Evolutionary conservation across 2,329 filamentous ascomycete genomes (phyloP).

Genomic region (Diaporthe citri): DNA sequence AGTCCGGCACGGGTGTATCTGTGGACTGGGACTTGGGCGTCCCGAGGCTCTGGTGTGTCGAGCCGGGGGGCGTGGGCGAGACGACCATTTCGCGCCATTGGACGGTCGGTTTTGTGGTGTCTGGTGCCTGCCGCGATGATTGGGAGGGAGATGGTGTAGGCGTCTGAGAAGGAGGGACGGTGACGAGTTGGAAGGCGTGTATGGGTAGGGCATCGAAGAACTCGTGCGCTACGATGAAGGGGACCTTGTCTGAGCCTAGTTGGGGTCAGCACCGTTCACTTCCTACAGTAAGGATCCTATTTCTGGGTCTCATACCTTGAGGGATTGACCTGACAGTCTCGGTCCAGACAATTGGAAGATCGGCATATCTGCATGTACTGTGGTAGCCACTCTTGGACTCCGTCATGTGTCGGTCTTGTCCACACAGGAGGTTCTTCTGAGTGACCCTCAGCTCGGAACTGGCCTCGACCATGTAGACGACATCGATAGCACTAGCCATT

Average conservation of each 20-base stretch:
- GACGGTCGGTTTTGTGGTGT: slow-evolving; percentile 51
- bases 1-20: slow-evolving; percentile 77
- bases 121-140: slow-evolving; percentile 53
- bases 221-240: slow-evolving; percentile 96
- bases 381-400: slow-evolving; percentile 81
- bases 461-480: slow-evolving; percentile 96
- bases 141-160: slow-evolving; percentile 54
- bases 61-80: slow-evolving; percentile 70
- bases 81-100: slow-evolving; percentile 90
- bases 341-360: slow-evolving; percentile 86
- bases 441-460: slow-evolving; percentile 81
- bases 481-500: slow-evolving; percentile 81
- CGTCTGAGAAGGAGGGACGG: slow-evolving; percentile 47
- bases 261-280: slow-evolving; percentile 12
- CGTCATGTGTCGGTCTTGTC: slow-evolving; percentile 73
- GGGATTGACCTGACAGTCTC: slow-evolving; percentile 90
- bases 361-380: slow-evolving; percentile 80
- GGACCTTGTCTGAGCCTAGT: slow-evolving; percentile 75
- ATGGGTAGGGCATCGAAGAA: slow-evolving; percentile 99
- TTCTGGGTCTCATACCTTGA: slow-evolving; percentile 62
- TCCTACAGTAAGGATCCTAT: no score
- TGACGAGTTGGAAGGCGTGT: slow-evolving; percentile 88
- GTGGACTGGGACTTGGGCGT: slow-evolving; percentile 65
- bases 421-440: slow-evolving; percentile 87
- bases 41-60: slow-evolving; percentile 65